Evolutionary conservation across 2,329 filamentous ascomycete genomes (phyloP), one percentile per base, ranked within the genome.

Genomic region (Amylocarpus encephaloides): DNA sequence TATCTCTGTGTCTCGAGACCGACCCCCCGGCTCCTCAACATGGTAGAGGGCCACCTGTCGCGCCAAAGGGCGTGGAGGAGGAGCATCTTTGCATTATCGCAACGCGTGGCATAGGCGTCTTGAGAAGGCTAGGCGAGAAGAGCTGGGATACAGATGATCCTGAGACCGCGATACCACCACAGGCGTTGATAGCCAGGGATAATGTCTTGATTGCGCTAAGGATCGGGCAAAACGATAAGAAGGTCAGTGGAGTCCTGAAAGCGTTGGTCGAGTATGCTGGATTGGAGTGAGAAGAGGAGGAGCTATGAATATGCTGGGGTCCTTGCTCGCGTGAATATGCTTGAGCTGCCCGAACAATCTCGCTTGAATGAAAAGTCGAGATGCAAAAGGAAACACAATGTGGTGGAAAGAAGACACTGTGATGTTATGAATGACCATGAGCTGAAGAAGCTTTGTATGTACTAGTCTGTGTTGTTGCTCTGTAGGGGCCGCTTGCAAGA

Each of bases 111-210:
- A 73, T 89, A 42, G 79, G 80, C 9, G 75, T 89, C 47, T 67
- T 92, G n/a, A 77, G 79, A 55, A 78, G 78, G 52, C 67, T 92
- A 19, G 77, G 79, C 2, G 85, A 90, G 63, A 89, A 87, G 68
- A 79, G 75, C 32, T 73, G 67, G 62, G 83, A 79, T 65, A 77
- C 71, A n/a, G 75, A 72, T 53, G 71, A 78, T 47, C 66, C 73
- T 10, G 65, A 64, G 5, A 70, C 68, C 7, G 71, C 73, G 32
- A 71, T 86, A 50, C 82, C 84, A 6, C 71, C 77, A 1, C 76
- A 77, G 43, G 76, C 83, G 10, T 67, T 90, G 43, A 86, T 86
- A 2, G 78, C 79, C 22, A 80, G 78, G 53, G 83, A 88, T 52
- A 80, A 74, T 54, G 69, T 92, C 34, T 74, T 91, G 36, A 78